phyloP scores from a whole-genome alignment of 805 yeast species.

The Metschnikowia cubensis region DNA sequence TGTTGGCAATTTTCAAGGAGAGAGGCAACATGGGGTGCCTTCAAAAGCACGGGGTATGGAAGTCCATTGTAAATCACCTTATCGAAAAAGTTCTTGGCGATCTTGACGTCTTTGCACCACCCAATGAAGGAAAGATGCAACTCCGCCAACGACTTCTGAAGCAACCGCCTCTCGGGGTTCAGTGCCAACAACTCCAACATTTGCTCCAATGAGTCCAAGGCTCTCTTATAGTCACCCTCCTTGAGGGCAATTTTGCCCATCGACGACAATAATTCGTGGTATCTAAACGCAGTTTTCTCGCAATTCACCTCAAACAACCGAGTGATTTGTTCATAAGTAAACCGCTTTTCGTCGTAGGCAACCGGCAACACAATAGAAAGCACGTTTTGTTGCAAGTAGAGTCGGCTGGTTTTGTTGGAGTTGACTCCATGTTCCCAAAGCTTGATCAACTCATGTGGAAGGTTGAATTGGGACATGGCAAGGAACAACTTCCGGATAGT shows the following conservation, averaged over 20 bases:
- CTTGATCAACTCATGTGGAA: slow-evolving; percentile 59
- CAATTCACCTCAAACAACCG: slow-evolving; percentile 48
- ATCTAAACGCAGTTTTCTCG: slow-evolving; percentile 20
- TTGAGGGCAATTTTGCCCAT: slow-evolving; percentile 70
- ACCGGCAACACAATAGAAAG: slow-evolving; percentile 68
- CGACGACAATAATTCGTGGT: slow-evolving; percentile 56
- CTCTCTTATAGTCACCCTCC: slow-evolving; percentile 62
- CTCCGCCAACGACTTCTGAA: slow-evolving; percentile 50
- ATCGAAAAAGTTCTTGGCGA: slow-evolving; percentile 70
- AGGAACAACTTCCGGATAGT: slow-evolving; percentile 26
- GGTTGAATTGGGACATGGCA: slow-evolving; percentile 29
- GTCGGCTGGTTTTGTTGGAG: slow-evolving; percentile 33
- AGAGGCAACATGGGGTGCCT: slow-evolving; percentile 67
- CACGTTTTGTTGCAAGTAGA: slow-evolving; percentile 60
- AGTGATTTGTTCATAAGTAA: slow-evolving; percentile 57
- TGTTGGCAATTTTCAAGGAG: slow-evolving; percentile 60
- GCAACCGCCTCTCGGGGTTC: not conserved
- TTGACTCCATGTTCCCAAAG: slow-evolving; percentile 67
- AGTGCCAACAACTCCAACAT: slow-evolving; percentile 44
- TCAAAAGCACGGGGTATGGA: slow-evolving; percentile 69
- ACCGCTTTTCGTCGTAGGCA: slow-evolving; percentile 57
- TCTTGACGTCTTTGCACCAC: slow-evolving; percentile 63
- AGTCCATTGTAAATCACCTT: slow-evolving; percentile 65
- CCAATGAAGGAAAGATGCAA: slow-evolving; percentile 79
- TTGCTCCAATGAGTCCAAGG: slow-evolving; percentile 58